Conservation (phyloP, 2,329 filamentous ascomycete species). For the Exophiala sideris region DNA sequence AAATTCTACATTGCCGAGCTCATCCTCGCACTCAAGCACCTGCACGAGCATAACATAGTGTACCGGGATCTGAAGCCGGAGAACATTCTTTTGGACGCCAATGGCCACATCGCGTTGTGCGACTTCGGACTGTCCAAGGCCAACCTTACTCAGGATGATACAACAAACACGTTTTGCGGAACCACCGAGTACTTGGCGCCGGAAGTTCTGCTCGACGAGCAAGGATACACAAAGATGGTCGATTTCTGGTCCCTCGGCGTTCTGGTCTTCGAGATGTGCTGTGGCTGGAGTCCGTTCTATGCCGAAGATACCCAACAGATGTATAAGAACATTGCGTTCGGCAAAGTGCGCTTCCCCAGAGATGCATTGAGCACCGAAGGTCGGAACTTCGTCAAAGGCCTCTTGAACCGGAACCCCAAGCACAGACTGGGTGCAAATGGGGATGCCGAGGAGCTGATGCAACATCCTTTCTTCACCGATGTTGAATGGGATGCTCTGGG, state of each 20-base stretch:
- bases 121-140: conserved; percentile 98
- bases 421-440: conserved; percentile 86
- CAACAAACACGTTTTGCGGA: conserved; percentile 97
- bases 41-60: conserved; percentile 96
- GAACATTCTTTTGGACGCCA: conserved; percentile 94
- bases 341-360: conserved; percentile 92
- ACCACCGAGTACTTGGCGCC: conserved; percentile 97
- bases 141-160: conserved; percentile 93
- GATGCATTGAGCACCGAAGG: conserved; percentile 94
- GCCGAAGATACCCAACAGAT: conserved; percentile 99
- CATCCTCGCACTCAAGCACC: conserved; percentile 88
- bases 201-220: conserved; percentile 91
- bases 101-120: conserved; percentile 95
- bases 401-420: conserved; percentile 94
- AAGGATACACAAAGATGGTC: conserved; percentile 99
- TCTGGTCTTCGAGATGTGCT: conserved; percentile 99
- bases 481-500: conserved; percentile 86
- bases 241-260: conserved; percentile 99
- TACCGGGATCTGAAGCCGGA: conserved; percentile 97
- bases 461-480: conserved; percentile 89
- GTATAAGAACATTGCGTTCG: conserved; percentile 99
- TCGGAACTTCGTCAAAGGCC: conserved; percentile 94
- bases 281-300: conserved; percentile 98
- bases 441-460: conserved; percentile 91
- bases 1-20: conserved; percentile 99